These are phyloP conservation scores for Trichoderma virens DNA, from an alignment of 495 filamentous ascomycete species.

Conservation along the genomic window DNA sequence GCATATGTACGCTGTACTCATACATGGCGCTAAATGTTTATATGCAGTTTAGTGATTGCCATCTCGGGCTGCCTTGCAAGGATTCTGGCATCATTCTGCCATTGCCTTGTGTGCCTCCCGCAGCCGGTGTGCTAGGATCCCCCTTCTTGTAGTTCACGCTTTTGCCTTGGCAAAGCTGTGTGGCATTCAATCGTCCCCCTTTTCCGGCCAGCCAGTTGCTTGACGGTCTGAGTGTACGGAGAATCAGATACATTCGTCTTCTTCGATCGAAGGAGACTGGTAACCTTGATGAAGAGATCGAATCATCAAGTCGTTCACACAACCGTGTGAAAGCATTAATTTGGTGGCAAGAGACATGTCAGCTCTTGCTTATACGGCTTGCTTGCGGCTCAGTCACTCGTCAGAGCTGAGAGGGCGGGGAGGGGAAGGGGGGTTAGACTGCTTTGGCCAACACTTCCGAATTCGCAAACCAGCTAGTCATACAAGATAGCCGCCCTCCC, in stretches of 20 bases:
- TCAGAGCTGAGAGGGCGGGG: not conserved
- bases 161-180: not conserved
- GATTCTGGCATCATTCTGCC: not conserved
- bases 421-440: too few relatives aligned
- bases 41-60: not conserved
- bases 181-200: not conserved
- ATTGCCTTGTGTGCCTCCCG: not conserved
- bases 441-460: too few relatives aligned
- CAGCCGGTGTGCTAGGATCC: not conserved
- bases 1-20: too few relatives aligned
- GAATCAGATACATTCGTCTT: too few relatives aligned
- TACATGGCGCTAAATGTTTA: not conserved
- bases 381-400: not conserved
- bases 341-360: too few relatives aligned
- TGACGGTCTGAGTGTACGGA: too few relatives aligned
- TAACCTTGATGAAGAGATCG: too few relatives aligned
- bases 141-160: not conserved
- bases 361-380: too few relatives aligned
- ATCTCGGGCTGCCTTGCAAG: not conserved
- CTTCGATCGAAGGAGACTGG: too few relatives aligned
- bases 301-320: too few relatives aligned
- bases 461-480: not conserved
- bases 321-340: too few relatives aligned
- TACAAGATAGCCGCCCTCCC: slow-evolving; percentile 4
- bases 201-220: too few relatives aligned